Evolutionary conservation across 2,329 filamentous ascomycete species (phyloP).

Genomic region (Stachybotrys elegans): DNA sequence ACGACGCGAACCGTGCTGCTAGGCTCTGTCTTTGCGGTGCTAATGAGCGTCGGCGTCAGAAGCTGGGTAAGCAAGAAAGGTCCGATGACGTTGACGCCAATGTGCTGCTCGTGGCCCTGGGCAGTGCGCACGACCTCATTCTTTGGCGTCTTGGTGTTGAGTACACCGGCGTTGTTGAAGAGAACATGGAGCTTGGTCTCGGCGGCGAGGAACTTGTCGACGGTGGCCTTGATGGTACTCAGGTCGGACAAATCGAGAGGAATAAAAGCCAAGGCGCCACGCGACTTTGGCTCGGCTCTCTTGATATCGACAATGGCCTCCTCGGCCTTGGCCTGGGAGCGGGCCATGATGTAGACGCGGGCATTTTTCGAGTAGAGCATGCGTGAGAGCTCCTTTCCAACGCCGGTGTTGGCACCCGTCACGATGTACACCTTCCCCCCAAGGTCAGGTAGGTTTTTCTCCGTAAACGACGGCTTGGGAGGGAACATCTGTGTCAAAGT

Average conservation of each 20-base stretch:
- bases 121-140: slow-evolving; percentile 30
- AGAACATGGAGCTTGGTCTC: slow-evolving; percentile 31
- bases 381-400: slow-evolving; percentile 46
- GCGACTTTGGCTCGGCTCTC: slow-evolving; percentile 25
- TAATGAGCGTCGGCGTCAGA: slow-evolving; percentile 29
- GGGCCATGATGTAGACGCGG: slow-evolving; percentile 50
- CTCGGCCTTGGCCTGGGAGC: slow-evolving; percentile 38
- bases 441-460: neutral
- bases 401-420: slow-evolving; percentile 36
- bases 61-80: slow-evolving; percentile 35
- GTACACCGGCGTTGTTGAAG: slow-evolving; percentile 41
- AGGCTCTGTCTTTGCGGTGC: slow-evolving; percentile 27
- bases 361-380: slow-evolving; percentile 50
- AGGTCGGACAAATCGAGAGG: slow-evolving; percentile 39
- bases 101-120: slow-evolving; percentile 37
- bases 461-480: neutral
- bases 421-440: slow-evolving; percentile 36
- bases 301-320: slow-evolving; percentile 40
- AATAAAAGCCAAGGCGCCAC: slow-evolving; percentile 36
- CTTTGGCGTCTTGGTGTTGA: slow-evolving; percentile 33
- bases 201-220: slow-evolving; percentile 21
- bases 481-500: neutral
- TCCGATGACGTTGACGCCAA: slow-evolving; percentile 35
- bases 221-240: slow-evolving; percentile 26
- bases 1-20: slow-evolving; percentile 21